Base-by-base conservation (phyloP, 768 basidiomycete species). In the Auricularia heimuer region DNA sequence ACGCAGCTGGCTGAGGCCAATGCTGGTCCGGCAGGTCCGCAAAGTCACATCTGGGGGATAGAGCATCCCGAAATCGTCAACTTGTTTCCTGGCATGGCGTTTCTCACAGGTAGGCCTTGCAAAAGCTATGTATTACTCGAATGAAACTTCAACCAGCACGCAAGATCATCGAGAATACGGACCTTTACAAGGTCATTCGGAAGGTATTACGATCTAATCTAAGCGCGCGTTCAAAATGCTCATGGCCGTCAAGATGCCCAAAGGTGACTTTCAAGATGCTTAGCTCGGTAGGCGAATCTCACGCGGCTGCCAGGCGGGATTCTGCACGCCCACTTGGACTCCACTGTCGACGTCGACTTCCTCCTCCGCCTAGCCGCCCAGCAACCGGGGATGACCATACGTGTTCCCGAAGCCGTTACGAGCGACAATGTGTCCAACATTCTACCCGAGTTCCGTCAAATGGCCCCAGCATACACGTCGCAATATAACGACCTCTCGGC, bases 1-100 rank as follows among this genome's bases (percentile, higher is more conserved):
- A 18, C 14, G 8, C 47, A 51, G 21, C 14, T 51, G 47, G 47
- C 47, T 18, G 47, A 51, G 21, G 18, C 47, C 6, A 51, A 51
- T 21, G 47, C 14, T 18, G 47, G 21, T 51, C 21, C 47, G 14
- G 16, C 47, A 2, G 18, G 47, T 21, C 14, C 47, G 8, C 14
- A 16, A 6, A 21, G 18, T 6, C 18, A 51, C 47, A 21, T 18
- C 6, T 51, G 47, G 47, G 47, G 47, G 6, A 21, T 51, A 6
- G 81, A 85, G 29, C 77, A 82, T 66, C 77, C 81, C 16, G 78
- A 78, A 3, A 76, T 84, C 58, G 82, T 80, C 3, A 83, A 89
- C 68, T 78, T 85, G 1, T 90, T 88, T 68, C 88, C 88, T 24
- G 89, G 89, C 54, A 89, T 90, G 87, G 87, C 84, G 68, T 91